Conservation (phyloP, 441 rosid species). For the Omphalea diandra region DNA sequence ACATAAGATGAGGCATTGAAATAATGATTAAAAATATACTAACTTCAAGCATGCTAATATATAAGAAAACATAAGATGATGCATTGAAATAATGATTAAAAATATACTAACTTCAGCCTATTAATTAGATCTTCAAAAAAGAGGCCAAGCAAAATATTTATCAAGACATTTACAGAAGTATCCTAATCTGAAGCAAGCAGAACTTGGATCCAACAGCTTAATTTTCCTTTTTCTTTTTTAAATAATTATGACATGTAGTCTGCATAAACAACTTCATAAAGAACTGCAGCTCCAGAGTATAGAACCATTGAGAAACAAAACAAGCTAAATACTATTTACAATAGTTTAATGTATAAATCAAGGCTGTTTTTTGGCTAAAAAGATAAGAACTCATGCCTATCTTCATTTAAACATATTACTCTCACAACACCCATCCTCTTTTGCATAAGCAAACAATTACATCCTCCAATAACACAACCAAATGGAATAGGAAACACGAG, state of each 20-base stretch:
- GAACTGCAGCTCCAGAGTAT: background rate
- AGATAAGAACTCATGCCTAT: too few relatives aligned
- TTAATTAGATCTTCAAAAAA: background rate
- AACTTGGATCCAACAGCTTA: background rate
- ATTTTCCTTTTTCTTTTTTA: background rate
- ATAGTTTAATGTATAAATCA: too few relatives aligned
- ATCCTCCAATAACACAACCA: background rate
- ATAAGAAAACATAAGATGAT: too few relatives aligned
- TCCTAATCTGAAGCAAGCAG: background rate
- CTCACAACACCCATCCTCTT: background rate
- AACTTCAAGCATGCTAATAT: too few relatives aligned
- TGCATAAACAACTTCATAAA: slow-evolving; percentile 8
- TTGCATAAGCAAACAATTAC: background rate
- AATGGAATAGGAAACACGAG: slow-evolving; percentile 8
- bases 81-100: background rate
- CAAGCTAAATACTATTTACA: too few relatives aligned
- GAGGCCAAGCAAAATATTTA: background rate
- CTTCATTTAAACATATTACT: too few relatives aligned
- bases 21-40: background rate
- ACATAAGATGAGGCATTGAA: background rate
- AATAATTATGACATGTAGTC: background rate
- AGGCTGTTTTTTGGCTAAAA: too few relatives aligned
- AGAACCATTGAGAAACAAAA: background rate
- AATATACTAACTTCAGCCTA: background rate
- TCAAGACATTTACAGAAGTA: slow-evolving; percentile 1